Evolutionary conservation across 768 basidiomycete genomes (phyloP), one percentile per base, ranked within the genome.

Genomic region (Sporobolomyces pararoseus): DNA sequence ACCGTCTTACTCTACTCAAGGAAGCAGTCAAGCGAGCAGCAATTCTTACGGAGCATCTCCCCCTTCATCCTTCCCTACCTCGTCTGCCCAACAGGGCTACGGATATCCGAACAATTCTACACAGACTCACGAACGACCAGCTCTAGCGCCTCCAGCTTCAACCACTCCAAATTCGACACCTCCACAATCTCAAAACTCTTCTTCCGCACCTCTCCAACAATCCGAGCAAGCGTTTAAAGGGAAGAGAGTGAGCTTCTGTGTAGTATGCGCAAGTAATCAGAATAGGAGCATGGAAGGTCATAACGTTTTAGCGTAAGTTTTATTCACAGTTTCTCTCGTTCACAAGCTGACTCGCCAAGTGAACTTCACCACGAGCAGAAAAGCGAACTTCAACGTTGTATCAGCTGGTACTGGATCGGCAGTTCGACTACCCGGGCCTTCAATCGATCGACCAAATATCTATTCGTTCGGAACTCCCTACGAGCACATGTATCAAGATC

Each of bases 401-500:
- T 97, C 95, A 6, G 93, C 86, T 39, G 96, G 96, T 13, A 98
- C 96, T 58, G 96, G 96, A 37, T 97, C 95, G 6, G 92, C 93
- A 27, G 96, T 99, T 55, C 89, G 96, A 63, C 81, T 99, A 39
- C 96, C 96, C 39, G 96, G 96, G 0, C 88, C 95, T 39, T 89
- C 94, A 32, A 89, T 95, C 81, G 94, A 99, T 82, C 93, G 91
- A 78, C 96, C 96, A 23, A 98, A 98, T 78, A 92, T 97, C 54
- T 98, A 97, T 78, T 80, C 87, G 0, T 99, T 99, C 78, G 96
- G 96, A 31, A 97, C 95, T 37, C 94, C 96, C 2, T 99, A 99
- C 79, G 90, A 97, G 75, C 83, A 86, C 23, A 99, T 99, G 73
- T 99, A 90, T 77, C 88, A 93, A 78, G 93, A 99, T 76, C 83